Base-by-base conservation (phyloP, 176 grass and related monocot species). In the Leersia perrieri region DNA sequence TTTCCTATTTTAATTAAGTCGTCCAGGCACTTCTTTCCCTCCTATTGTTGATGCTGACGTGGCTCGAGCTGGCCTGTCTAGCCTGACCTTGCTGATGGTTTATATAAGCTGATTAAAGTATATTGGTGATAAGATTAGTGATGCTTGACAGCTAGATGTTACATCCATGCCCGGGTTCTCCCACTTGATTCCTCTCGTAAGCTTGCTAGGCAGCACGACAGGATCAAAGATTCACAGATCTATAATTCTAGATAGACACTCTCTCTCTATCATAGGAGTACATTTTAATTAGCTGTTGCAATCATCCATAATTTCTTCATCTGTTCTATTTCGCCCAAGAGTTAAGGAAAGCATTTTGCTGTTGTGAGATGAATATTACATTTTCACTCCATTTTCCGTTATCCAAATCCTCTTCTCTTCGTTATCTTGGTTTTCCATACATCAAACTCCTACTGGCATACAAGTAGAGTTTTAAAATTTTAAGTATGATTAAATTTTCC, bases 41-140 rank as follows among this genome's bases (percentile, higher is more conserved):
- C 13, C 7, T 34, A 26, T 62, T 6, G 81, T 80, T 70, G 87
- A 71, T 82, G 82, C 77, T 71, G 87, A 82, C 31, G 78, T 82
- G 82, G 82, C 5, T 71, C 30, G 70, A 80, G 70, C 61, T 68
- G 49, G 81, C 68, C 80, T 57, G 10, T 41, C 33, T 66, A 15
- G 16, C 15, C 38, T 60, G 42, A 45, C 2, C 12, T 58, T 58
- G 53, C 22, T 8, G 42, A 73, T 51, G 75, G n/a, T 61, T 38
- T 57, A 30, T 63, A 33, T 26, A 58, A 57, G 27, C 3, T 32
- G 63, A 75, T 64, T 64, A 70, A 82, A 77, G 72, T 81, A 89
- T 1, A 7, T 55, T 47, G 42, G 1, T 40, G 77, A 77, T 81
- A 82, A 77, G 57, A 67, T 85, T 77, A 85, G 44, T 66, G 57